Evolutionary conservation across 2,329 filamentous ascomycete genomes (phyloP), one percentile per base, ranked within the genome.

Genomic region (Colletotrichum cuscutae): DNA sequence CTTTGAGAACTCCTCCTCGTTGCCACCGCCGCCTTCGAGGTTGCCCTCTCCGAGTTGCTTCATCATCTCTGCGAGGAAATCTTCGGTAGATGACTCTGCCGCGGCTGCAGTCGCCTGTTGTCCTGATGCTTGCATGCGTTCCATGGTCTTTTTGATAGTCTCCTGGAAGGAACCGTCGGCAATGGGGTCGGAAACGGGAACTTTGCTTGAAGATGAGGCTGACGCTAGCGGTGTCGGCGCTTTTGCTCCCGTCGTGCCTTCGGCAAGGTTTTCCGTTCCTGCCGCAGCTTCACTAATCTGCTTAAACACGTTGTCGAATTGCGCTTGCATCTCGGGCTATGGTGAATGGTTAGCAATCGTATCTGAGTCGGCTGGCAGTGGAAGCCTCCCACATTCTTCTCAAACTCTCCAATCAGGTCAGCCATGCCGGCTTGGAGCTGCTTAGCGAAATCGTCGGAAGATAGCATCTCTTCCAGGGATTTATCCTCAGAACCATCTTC

Each of bases 391-490:
- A 73, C 72, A 58, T 71, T 74, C 73, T 86, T 86, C 65, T 93
- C 91, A 56, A 95, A 85, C 71, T 93, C 92, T 24, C 91, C 91
- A 76, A 98, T 89, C 65, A 98, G 84, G 75, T 93, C 92, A 26
- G 94, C 93, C 95, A 98, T 98, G 68, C 95, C 94, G 11, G 92
- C 92, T 81, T 98, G 94, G n/a, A 98, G 85, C 81, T 97, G 92
- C 79, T 93, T 93, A 64, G 94, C 90, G 79, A 98, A 96, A 12
- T 94, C 94, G 72, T 93, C 92, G 77, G 95, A 93, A n/a, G 87
- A 88, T 30, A 90, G 80, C 30, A 83, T 83, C 66, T 89, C 86
- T 22, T 84, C 80, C 3, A 78, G 76, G 3, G 76, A 74, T 42
- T 77, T 71, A 75, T 78, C 73, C 35, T 82, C 78, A 4, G 75